Evolutionary conservation across 2,329 filamentous ascomycete species (phyloP).

Genomic region (Rasamsonia emersonii): DNA sequence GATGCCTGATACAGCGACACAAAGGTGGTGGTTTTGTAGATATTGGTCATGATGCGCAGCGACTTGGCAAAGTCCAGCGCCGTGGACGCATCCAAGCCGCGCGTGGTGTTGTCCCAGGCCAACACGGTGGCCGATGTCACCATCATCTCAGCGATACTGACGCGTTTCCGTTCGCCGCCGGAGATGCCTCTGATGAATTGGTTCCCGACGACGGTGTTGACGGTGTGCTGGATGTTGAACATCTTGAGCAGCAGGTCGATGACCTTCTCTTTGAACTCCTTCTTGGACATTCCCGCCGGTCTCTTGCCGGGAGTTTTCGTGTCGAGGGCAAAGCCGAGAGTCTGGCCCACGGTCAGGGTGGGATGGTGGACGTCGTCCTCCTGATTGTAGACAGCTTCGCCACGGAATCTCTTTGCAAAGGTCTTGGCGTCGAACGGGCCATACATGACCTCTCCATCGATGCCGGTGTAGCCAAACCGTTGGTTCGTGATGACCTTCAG

Average conservation of each 20-base stretch:
- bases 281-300: conserved; percentile 46
- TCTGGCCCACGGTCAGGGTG: conserved; percentile 80
- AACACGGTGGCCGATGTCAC: conserved; percentile 62
- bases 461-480: conserved; percentile 51
- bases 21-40: conserved; percentile 76
- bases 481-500: conserved; percentile 62
- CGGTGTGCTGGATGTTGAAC: conserved; percentile 89
- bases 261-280: conserved; percentile 48
- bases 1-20: conserved; percentile 81
- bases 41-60: conserved; percentile 70
- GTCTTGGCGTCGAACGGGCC: conserved; percentile 63
- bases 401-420: conserved; percentile 63
- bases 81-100: conserved; percentile 60
- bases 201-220: conserved; percentile 76
- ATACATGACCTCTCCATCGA: conserved; percentile 65
- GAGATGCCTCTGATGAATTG: conserved; percentile 71
- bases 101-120: conserved; percentile 68
- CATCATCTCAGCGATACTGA: conserved; percentile 78
- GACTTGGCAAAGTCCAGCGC: conserved; percentile 61
- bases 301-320: conserved; percentile 77
- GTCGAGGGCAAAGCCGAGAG: conserved; percentile 74
- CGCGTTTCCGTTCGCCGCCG: conserved; percentile 70
- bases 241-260: conserved; percentile 70
- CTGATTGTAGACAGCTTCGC: conserved; percentile 71
- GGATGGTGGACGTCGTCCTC: conserved; percentile 78